Conservation (phyloP, 2,329 filamentous ascomycete genomes). For the Trichophyton rubrum region DNA sequence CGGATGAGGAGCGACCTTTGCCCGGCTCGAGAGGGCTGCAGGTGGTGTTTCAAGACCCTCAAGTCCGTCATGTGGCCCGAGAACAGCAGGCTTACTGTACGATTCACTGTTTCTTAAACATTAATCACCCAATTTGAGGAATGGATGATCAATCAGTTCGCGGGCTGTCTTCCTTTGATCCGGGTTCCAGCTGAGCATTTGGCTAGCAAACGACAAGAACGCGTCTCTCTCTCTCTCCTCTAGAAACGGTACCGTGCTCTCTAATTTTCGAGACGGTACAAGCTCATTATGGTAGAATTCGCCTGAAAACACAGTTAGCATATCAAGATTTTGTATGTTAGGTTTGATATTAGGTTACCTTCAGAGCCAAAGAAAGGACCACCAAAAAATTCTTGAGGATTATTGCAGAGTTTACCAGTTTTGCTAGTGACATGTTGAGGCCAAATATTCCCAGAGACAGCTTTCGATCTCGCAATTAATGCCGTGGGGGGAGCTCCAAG, state of each 20-base stretch:
- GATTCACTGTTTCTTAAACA: too few species aligned
- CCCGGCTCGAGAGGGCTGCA: too few species aligned
- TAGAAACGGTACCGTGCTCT: slow-evolving; percentile 17
- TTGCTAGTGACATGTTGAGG: slow-evolving; percentile 23
- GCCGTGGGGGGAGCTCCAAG: slow-evolving; percentile 11
- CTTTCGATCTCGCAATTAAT: slow-evolving; percentile 27
- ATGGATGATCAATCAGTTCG: slow-evolving; percentile 27
- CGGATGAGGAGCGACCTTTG: too few species aligned
- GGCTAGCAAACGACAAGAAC: slow-evolving; percentile 23
- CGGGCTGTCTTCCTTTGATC: slow-evolving; percentile 26
- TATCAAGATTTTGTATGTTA: not conserved
- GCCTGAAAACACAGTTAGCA: slow-evolving; percentile 13
- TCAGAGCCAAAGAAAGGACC: not conserved
- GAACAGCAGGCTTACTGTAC: too few species aligned
- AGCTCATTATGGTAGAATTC: slow-evolving; percentile 11
- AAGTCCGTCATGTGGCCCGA: too few species aligned
- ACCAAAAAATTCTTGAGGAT: not conserved
- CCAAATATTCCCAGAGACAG: slow-evolving; percentile 29
- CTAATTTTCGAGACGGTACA: slow-evolving; percentile 16
- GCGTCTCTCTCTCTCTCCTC: slow-evolving; percentile 20
- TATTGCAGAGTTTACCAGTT: not conserved
- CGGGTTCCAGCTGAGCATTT: slow-evolving; percentile 19
- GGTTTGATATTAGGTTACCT: not conserved
- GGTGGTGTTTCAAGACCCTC: too few species aligned
- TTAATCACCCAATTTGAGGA: slow-evolving; percentile 14